Evolutionary conservation across 352 stramenopile species (phyloP).

Genomic region (Phytopythium montanum): DNA sequence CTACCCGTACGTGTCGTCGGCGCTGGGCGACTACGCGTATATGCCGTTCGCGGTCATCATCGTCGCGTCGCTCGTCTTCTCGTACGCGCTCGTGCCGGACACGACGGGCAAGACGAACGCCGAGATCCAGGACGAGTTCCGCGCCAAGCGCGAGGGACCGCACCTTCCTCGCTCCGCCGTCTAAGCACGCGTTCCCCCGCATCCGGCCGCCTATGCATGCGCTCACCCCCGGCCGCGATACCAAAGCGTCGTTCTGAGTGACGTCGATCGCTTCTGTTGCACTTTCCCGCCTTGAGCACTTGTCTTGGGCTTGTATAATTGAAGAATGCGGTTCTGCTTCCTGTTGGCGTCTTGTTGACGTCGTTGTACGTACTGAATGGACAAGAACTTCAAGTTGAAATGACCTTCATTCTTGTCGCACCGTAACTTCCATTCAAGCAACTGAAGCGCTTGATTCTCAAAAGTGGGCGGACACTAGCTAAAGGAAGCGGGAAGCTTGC

Average conservation of each 20-base stretch:
- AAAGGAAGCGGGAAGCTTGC: neutral
- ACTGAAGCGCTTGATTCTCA: neutral
- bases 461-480: neutral
- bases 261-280: neutral
- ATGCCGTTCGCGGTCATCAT: conserved; percentile 29
- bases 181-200: neutral
- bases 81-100: conserved; percentile 29
- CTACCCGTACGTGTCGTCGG: conserved; percentile 16
- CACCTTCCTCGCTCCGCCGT: neutral
- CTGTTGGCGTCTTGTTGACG: neutral
- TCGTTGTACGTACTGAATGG: too few species aligned
- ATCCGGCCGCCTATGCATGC: too few species aligned
- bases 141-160: conserved; percentile 9
- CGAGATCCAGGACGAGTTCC: conserved; percentile 48
- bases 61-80: conserved; percentile 22
- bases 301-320: neutral
- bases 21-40: conserved; percentile 28
- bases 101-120: conserved; percentile 45
- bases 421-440: neutral
- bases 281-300: neutral
- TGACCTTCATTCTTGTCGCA: neutral
- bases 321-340: neutral
- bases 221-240: too few species aligned
- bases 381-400: neutral
- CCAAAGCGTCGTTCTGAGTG: too few species aligned